A percentile compares a stretch with the other conserved stretches of the same genome.
phyloP scores from a whole-genome alignment of 768 basidiomycete species.

The Pseudohyphozyma bogoriensis region DNA sequence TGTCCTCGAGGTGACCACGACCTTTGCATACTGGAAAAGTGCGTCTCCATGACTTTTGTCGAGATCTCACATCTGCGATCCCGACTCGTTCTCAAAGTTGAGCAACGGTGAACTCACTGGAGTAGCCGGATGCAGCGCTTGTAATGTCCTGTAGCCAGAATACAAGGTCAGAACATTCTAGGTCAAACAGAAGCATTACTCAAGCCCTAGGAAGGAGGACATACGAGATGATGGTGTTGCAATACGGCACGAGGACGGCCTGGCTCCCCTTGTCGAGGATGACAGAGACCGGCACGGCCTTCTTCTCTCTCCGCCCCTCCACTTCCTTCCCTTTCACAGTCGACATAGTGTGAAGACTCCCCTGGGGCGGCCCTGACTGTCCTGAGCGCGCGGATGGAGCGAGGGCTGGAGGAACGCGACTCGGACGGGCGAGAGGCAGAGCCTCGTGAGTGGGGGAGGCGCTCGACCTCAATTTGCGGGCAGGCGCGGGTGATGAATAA shows the following conservation, averaged over 20 bases:
- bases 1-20: neutral
- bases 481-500: too few species aligned
- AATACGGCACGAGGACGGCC: neutral
- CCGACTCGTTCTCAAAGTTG: neutral
- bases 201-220: neutral
- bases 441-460: too few species aligned
- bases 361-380: too few species aligned
- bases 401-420: too few species aligned
- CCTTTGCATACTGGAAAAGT: too few species aligned
- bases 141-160: conserved; percentile 1
- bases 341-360: too few species aligned
- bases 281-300: neutral
- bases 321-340: too few species aligned
- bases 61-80: neutral
- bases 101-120: conserved; percentile 1
- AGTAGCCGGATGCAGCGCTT: conserved; percentile 6
- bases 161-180: neutral
- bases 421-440: too few species aligned
- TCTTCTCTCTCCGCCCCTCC: too few species aligned
- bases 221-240: neutral
- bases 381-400: too few species aligned
- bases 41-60: neutral
- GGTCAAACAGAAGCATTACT: too few species aligned
- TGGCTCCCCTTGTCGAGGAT: neutral
- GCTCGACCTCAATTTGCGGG: too few species aligned